A percentile compares a stretch with the other conserved stretches of the same genome.
These are phyloP conservation scores for Beauveria caledonica DNA, from an alignment of 2,329 filamentous ascomycete genomes.

Conservation along the genomic window DNA sequence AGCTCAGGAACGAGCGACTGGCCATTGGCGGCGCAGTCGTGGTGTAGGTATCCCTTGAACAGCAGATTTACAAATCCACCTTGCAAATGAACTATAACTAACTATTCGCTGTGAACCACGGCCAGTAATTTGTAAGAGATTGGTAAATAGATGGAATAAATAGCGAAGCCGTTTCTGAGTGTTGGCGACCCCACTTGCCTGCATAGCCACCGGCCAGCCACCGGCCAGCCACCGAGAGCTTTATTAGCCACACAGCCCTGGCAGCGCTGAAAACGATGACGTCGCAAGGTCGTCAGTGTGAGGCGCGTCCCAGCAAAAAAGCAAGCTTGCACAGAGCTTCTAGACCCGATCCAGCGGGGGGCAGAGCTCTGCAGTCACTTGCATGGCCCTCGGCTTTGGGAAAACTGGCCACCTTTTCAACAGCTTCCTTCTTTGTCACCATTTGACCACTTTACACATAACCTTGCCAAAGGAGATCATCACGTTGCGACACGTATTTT, in stretches of 20 bases:
- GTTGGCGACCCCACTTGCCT: too few relatives aligned
- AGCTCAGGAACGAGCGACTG: not conserved
- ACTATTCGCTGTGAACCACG: not conserved
- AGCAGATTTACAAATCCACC: not conserved
- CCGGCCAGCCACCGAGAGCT: not conserved
- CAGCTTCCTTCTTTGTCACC: not conserved
- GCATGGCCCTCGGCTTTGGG: not conserved
- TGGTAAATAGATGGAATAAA: too few relatives aligned
- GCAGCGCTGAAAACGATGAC: constrained; percentile 7
- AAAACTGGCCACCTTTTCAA: constrained; percentile 9
- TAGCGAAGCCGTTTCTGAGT: too few relatives aligned
- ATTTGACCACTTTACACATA: not conserved
- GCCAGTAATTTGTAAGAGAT: too few relatives aligned
- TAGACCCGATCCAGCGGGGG: constrained; percentile 4
- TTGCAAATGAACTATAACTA: not conserved
- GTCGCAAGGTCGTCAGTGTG: constrained; percentile 6
- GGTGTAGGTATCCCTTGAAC: too few relatives aligned
- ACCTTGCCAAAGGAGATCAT: not conserved
- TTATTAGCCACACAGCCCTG: constrained; percentile 4
- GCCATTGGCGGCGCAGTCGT: not conserved
- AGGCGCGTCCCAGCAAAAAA: not conserved
- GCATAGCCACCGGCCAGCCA: not conserved
- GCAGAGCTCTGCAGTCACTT: not conserved
- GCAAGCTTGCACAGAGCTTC: constrained; percentile 5
- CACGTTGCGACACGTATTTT: not conserved